Evolutionary conservation across 2,329 filamentous ascomycete species (phyloP).

Genomic region (Leptographium galeiforme): DNA sequence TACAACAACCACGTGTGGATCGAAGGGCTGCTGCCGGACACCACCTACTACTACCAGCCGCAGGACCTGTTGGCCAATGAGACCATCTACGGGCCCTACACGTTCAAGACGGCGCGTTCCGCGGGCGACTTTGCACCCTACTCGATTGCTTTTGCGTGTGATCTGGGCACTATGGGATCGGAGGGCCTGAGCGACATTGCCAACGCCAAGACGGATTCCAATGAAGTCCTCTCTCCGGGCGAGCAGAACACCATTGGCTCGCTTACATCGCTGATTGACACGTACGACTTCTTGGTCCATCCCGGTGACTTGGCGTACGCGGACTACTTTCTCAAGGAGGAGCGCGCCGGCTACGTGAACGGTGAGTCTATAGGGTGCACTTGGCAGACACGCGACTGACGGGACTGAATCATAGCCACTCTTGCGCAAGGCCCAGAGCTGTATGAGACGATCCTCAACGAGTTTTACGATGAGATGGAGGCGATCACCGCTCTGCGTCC

Average conservation of each 20-base stretch:
- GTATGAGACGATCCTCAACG: constrained; percentile 38
- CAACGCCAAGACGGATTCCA: constrained; percentile 1
- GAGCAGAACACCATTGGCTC: constrained; percentile 8
- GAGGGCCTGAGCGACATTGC: constrained; percentile 6
- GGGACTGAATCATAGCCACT: constrained; percentile 1
- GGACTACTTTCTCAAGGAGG: constrained; percentile 28
- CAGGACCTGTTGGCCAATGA: background rate
- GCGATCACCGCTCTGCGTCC: constrained; percentile 27
- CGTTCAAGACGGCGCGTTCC: constrained; percentile 21
- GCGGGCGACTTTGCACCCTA: constrained; percentile 28
- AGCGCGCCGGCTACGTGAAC: constrained; percentile 21
- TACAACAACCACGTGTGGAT: constrained; percentile 14
- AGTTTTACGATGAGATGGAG: constrained; percentile 35
- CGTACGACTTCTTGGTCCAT: constrained; percentile 25
- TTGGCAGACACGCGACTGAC: background rate
- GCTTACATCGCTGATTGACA: constrained; percentile 1
- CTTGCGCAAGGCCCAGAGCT: constrained; percentile 25
- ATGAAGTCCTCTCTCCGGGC: constrained; percentile 1
- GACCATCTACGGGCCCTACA: constrained; percentile 2
- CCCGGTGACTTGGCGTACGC: constrained; percentile 37
- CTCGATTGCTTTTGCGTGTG: constrained; percentile 28
- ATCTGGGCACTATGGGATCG: constrained; percentile 8
- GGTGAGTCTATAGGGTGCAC: too few species aligned
- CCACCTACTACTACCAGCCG: constrained; percentile 15
- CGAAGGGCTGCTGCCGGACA: background rate